Base-by-base conservation (phyloP, 2,329 filamentous ascomycete species). In the Rhynchosporium graminicola region DNA sequence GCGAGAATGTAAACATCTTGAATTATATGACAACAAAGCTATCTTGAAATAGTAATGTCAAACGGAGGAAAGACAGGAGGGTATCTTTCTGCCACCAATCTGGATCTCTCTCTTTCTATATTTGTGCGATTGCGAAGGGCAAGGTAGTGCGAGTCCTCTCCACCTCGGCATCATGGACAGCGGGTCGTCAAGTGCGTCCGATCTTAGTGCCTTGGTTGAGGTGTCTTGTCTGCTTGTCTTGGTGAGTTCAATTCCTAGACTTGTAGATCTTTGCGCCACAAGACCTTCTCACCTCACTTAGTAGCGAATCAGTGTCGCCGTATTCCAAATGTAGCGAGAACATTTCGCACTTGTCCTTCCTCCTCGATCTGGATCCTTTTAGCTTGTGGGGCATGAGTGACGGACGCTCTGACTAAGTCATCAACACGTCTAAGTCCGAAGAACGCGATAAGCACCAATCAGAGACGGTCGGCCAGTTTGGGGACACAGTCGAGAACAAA, bases 321-420 rank as follows among this genome's bases (percentile, higher is more conserved):
- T 3, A 51, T 59, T 63, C 61, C 36, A 59, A 60, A 59, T 63
- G 51, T 20, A 20, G 36, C 29, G 47, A 38, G 29, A 47, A 20
- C 29, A 38, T 36, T 46, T 40, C 28, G 29, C 36, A 26, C 48
- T 50, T 48, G 42, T 40, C 20, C 20, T 20, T 20, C 20, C 20
- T 15, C 31, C 56, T 50, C 43, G 40, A 20, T 29, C 13, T 48
- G 46, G 45, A 20, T 10, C 20, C 15, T 26, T 20, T 3, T 57
- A 31, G 29, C 26, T 3, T 57, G 54, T 40, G 54, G 42, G 54
- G 54, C 38, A 57, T 20, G 12, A 20, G 28, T 54, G 51, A 54
- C 33, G 51, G 51, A 54, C 33, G 51, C 20, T 29, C 42, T 15
- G 15, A 28, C n/a, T 46, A n/a, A 43, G 15, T 8, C 20, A 38